Evolutionary conservation across 306 rosid genomes (phyloP).

Genomic region (Rubus parviflorus): DNA sequence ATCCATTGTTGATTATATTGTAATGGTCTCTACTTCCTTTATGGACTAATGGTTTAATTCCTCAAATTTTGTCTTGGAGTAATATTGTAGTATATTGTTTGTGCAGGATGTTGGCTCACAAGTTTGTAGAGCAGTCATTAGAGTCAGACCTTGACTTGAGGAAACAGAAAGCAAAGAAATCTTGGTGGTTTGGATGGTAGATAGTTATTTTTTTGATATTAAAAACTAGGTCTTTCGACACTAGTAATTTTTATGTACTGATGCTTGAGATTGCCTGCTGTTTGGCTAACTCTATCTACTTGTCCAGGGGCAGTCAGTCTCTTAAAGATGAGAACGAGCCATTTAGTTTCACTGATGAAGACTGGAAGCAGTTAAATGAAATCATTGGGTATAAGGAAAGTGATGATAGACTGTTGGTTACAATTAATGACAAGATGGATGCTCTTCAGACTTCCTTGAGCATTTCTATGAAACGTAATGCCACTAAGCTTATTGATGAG

Average conservation of each 20-base stretch:
- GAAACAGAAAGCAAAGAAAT: constrained; percentile 59
- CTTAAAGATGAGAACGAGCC: constrained; percentile 64
- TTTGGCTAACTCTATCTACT: constrained; percentile 20
- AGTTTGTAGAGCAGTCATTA: constrained; percentile 65
- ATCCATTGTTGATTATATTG: background rate
- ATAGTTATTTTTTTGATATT: constrained; percentile 15
- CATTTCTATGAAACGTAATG: constrained; percentile 86
- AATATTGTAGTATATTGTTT: constrained; percentile 21
- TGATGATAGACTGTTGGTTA: constrained; percentile 50
- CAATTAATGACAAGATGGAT: constrained; percentile 53
- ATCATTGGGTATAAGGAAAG: constrained; percentile 95
- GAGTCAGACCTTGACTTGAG: constrained; percentile 50
- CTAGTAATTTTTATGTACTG: background rate
- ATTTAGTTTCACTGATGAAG: constrained; percentile 77
- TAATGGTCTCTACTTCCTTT: background rate
- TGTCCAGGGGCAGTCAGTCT: constrained; percentile 64
- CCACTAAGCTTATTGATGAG: constrained; percentile 87
- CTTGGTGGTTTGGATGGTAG: constrained; percentile 97
- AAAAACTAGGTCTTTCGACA: constrained; percentile 9
- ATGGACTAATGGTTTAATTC: background rate
- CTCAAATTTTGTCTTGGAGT: background rate
- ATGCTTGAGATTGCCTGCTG: constrained; percentile 9
- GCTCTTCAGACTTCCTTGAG: constrained; percentile 72
- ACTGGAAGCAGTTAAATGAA: constrained; percentile 79
- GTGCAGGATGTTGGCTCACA: constrained; percentile 94